Evolutionary conservation across 768 basidiomycete species (phyloP).

Genomic region (Leccinum imitatum): DNA sequence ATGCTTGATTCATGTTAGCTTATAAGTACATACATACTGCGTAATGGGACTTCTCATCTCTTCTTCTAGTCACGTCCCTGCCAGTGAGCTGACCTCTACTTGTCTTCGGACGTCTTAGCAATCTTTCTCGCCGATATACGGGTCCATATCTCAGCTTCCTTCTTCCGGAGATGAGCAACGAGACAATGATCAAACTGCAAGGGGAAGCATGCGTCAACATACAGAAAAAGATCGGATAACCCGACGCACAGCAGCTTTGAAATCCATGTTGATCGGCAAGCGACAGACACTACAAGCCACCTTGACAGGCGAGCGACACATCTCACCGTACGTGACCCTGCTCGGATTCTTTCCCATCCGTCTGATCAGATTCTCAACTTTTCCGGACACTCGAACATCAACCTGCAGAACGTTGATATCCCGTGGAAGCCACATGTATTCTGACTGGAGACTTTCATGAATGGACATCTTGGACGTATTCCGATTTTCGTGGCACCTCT

Average conservation of each 20-base stretch:
- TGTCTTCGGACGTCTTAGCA: neutral
- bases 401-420: constrained; percentile 3
- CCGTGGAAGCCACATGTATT: neutral
- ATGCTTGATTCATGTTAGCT: neutral
- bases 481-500: neutral
- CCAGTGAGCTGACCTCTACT: neutral
- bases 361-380: constrained; percentile 11
- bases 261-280: constrained; percentile 2
- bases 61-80: neutral
- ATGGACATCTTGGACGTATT: neutral
- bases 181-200: neutral
- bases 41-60: neutral
- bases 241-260: constrained; percentile 7
- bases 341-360: constrained; percentile 8
- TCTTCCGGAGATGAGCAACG: neutral
- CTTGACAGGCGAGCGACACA: constrained; percentile 6
- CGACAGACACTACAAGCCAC: constrained; percentile 11
- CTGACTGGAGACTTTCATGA: neutral
- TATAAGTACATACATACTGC: constrained; percentile 13
- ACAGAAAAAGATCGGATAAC: neutral
- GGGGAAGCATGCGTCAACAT: neutral
- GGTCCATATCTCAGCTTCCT: constrained; percentile 7
- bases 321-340: neutral
- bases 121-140: neutral
- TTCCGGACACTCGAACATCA: constrained; percentile 5